Evolutionary conservation across 176 grass and related monocot genomes (phyloP).

Genomic region (Canna indica): DNA sequence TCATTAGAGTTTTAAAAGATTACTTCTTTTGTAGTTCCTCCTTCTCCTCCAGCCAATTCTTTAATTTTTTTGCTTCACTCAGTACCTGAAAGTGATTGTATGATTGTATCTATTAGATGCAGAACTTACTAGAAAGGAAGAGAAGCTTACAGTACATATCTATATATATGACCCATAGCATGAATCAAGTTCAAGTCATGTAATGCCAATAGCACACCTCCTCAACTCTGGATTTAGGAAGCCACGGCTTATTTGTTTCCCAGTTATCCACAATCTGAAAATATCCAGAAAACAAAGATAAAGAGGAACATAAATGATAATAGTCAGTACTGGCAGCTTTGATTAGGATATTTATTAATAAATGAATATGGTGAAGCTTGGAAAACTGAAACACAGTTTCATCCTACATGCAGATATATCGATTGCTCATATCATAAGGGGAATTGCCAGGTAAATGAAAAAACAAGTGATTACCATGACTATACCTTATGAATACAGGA

Average conservation of each 20-base stretch:
- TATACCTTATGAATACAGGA: too few species aligned
- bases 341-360: not conserved
- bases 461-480: too few species aligned
- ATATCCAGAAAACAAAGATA: constrained; percentile 1
- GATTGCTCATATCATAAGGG: too few species aligned
- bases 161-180: not conserved
- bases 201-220: constrained; percentile 42
- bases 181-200: not conserved
- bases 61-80: constrained; percentile 73
- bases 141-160: too few species aligned
- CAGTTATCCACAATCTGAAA: constrained; percentile 82
- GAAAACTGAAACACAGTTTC: too few species aligned
- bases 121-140: too few species aligned
- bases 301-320: not conserved
- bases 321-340: not conserved
- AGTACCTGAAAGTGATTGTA: constrained; percentile 35
- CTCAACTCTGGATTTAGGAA: constrained; percentile 76
- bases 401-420: too few species aligned
- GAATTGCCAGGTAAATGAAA: too few species aligned
- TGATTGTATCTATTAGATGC: too few species aligned
- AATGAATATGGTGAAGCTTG: not conserved
- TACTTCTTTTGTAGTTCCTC: constrained; percentile 87
- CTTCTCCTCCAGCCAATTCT: constrained; percentile 78
- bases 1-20: not conserved
- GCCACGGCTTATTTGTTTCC: constrained; percentile 86